Percentiles rank a stretch among this genome's conserved stretches.
These are phyloP conservation scores for Trichocladium antarcticum DNA, from an alignment of 495 filamentous ascomycete species.

Conservation along the genomic window DNA sequence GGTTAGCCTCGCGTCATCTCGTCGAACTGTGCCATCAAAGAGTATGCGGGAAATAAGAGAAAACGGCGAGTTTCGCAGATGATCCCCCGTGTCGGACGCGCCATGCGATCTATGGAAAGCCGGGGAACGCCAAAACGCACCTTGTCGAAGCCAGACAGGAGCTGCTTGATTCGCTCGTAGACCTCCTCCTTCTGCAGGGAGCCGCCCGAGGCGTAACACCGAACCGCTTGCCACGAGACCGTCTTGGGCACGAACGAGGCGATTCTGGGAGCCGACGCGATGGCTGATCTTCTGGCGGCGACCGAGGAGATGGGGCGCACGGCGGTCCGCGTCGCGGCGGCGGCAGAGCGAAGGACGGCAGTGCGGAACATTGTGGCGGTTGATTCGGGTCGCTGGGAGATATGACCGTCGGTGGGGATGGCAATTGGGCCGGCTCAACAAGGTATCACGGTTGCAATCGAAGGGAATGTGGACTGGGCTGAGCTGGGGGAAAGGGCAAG, in stretches of 20 bases:
- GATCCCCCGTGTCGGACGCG: too few relatives aligned
- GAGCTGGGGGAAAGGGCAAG: constrained; percentile 4
- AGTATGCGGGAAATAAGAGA: too few relatives aligned
- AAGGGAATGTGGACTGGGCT: constrained; percentile 12
- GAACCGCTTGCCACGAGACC: constrained; percentile 48
- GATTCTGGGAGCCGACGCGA: constrained; percentile 33
- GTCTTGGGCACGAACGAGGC: constrained; percentile 32
- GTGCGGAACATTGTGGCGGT: constrained; percentile 67
- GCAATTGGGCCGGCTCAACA: constrained; percentile 7
- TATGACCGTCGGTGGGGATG: constrained; percentile 8
- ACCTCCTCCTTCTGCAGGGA: constrained; percentile 72
- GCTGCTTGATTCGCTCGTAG: constrained; percentile 81
- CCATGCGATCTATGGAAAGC: too few relatives aligned
- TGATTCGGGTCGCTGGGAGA: neutral
- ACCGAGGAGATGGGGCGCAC: constrained; percentile 48
- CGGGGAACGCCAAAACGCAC: too few relatives aligned
- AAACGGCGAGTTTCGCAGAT: too few relatives aligned
- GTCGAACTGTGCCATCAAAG: too few relatives aligned
- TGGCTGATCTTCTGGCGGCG: constrained; percentile 43
- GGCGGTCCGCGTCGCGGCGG: constrained; percentile 41
- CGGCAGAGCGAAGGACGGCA: constrained; percentile 57
- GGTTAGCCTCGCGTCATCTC: neutral
- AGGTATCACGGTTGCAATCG: neutral
- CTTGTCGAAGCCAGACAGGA: constrained; percentile 95
- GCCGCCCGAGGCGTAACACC: constrained; percentile 77